Percentiles rank a stretch among this genome's conserved stretches.
These are phyloP conservation scores for Carex arenaria DNA, from an alignment of 202 grass and related monocot genomes.

Conservation along the genomic window DNA sequence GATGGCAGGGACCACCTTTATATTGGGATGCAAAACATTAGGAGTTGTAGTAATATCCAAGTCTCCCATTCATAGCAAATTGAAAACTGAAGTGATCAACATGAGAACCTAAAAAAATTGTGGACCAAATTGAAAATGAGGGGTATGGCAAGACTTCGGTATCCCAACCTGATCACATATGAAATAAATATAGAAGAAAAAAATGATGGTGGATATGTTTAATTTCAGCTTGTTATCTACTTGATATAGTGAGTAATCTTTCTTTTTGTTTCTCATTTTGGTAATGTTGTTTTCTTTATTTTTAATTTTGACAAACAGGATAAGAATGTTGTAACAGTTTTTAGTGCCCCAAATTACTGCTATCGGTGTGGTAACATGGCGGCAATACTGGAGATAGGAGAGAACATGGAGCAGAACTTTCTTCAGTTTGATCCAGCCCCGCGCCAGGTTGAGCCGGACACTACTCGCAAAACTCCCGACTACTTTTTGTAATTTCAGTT, in stretches of 20 bases:
- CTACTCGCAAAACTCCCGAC: conserved; percentile 87
- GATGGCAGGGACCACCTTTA: not conserved
- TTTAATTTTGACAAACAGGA: conserved; percentile 45
- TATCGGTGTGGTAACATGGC: conserved; percentile 98
- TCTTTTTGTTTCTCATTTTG: not conserved
- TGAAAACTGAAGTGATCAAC: not conserved
- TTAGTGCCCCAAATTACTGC: conserved; percentile 94
- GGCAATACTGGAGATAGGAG: conserved; percentile 84
- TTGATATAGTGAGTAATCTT: not conserved
- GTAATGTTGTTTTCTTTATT: conserved; percentile 8
- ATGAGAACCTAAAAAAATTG: not conserved
- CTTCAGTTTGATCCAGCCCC: conserved; percentile 90
- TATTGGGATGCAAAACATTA: not conserved
- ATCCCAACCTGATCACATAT: not conserved
- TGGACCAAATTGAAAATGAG: not conserved
- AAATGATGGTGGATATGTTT: not conserved
- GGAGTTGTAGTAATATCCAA: not conserved
- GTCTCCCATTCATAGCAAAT: not conserved
- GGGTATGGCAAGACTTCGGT: not conserved
- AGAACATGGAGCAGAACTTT: conserved; percentile 97
- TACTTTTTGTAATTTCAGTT: conserved; percentile 85
- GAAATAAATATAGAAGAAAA: not conserved
- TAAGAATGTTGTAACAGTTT: conserved; percentile 94
- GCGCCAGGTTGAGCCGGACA: conserved; percentile 86
- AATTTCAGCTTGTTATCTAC: not conserved